phyloP scores from a whole-genome alignment of 2,329 filamentous ascomycete species.

The Drechslerella coelobrocha region DNA sequence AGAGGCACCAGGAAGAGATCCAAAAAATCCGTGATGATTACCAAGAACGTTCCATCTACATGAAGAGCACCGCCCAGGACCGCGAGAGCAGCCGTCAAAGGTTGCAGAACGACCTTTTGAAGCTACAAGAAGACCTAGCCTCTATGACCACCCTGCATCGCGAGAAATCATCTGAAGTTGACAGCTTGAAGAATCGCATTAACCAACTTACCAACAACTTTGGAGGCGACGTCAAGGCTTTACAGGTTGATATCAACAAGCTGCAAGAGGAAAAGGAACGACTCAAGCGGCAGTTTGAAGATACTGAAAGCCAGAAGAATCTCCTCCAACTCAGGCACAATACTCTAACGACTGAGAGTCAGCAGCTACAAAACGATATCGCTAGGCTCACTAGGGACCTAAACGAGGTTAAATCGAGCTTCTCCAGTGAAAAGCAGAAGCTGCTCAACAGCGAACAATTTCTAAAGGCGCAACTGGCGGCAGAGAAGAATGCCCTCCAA shows the following conservation, averaged over 20 bases:
- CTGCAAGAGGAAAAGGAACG: constrained; percentile 51
- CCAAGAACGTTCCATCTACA: constrained; percentile 74
- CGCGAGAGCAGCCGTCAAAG: constrained; percentile 73
- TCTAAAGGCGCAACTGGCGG: constrained; percentile 54
- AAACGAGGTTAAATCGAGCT: constrained; percentile 61
- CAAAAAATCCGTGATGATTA: constrained; percentile 60
- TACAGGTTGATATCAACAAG: constrained; percentile 57
- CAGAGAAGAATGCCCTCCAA: constrained; percentile 52
- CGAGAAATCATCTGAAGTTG: constrained; percentile 59
- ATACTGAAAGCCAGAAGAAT: constrained; percentile 66
- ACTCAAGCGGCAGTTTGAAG: constrained; percentile 53
- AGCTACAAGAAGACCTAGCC: constrained; percentile 62
- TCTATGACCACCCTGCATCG: constrained; percentile 61
- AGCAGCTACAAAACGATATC: constrained; percentile 71
- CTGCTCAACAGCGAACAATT: constrained; percentile 75
- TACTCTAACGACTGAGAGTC: constrained; percentile 70
- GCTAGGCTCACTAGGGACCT: constrained; percentile 63
- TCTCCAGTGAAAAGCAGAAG: constrained; percentile 68
- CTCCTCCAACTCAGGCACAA: constrained; percentile 74
- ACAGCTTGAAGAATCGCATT: constrained; percentile 57
- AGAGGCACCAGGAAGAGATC: constrained; percentile 77
- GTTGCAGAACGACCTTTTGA: constrained; percentile 67
- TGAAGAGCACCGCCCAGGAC: constrained; percentile 76
- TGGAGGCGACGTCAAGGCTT: constrained; percentile 52
- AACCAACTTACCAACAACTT: constrained; percentile 53